Conservation (phyloP, 441 rosid species). For the Cnidoscolus chayamansa region DNA sequence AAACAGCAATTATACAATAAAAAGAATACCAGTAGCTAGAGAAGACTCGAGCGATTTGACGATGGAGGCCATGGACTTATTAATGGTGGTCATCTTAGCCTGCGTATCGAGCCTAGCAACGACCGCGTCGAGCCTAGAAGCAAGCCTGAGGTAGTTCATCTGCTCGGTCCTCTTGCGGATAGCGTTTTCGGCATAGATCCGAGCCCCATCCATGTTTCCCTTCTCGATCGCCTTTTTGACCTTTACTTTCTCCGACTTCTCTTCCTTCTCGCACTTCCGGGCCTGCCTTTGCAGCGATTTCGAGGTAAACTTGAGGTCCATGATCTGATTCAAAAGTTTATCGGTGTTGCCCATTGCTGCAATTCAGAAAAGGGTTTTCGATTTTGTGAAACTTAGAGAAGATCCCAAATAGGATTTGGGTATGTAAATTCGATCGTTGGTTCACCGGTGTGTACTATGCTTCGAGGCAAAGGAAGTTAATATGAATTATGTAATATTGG, state of each 20-base stretch:
- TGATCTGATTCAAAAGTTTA: constrained; percentile 85
- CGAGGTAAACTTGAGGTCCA: constrained; percentile 86
- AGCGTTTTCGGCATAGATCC: constrained; percentile 93
- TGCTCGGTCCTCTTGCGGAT: constrained; percentile 91
- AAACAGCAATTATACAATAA: too few relatives aligned
- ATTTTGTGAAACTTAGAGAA: neutral
- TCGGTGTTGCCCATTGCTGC: constrained; percentile 76
- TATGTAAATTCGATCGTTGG: neutral
- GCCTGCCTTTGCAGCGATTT: constrained; percentile 80
- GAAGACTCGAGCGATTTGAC: constrained; percentile 91
- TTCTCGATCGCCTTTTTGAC: constrained; percentile 93
- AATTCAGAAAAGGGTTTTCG: constrained; percentile 2
- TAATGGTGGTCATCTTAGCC: constrained; percentile 86
- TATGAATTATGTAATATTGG: too few relatives aligned
- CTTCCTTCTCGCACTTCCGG: constrained; percentile 75
- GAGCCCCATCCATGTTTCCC: constrained; percentile 89
- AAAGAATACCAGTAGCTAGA: constrained; percentile 60
- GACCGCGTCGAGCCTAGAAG: constrained; percentile 85
- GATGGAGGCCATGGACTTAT: constrained; percentile 70
- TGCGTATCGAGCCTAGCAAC: constrained; percentile 88
- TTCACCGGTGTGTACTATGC: neutral
- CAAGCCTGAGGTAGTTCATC: constrained; percentile 88
- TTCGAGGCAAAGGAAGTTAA: too few relatives aligned
- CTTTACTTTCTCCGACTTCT: constrained; percentile 78
- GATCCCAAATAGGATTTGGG: neutral